Base-by-base conservation (phyloP, 2,329 filamentous ascomycete genomes). In the Sporothrix curviconia region DNA sequence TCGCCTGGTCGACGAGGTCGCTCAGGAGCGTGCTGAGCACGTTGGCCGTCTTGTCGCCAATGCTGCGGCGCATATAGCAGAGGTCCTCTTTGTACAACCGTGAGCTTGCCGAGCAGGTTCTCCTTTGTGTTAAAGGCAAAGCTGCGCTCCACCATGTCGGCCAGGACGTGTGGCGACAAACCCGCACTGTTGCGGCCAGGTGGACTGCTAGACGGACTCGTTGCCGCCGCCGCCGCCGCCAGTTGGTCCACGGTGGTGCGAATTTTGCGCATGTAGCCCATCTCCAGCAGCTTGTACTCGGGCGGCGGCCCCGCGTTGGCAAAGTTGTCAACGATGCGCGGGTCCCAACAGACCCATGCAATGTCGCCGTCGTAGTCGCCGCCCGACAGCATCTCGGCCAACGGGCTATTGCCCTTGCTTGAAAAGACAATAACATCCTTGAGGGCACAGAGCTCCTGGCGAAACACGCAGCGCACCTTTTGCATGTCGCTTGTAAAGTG, bases 351-450 rank as follows among this genome's bases (percentile, higher is more conserved):
- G 0, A 90, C 71, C 87, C 87, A 92, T 4, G 87, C 82, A n/a
- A 74, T 78, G 61, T 94, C 89, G 0, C 89, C 89, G 62, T 92
- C 89, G 61, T 91, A 92, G 65, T 92, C 89, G 0, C 89, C 89
- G 0, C 89, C 89, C 1, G 87, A 89, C 0, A 92, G 74, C 64
- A 85, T 84, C 8, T 83, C 80, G 0, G 88, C 89, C 0, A 91
- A 75, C 0, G 88, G 81, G 0, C 71, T 72, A 25, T 77, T 66
- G 0, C 87, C 87, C 59, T 78, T 80, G 0, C 75, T 76, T 0
- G 89, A 77, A 63, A 97, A 96, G 0, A 96, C 79, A 14, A 94
- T 77, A 1, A 96, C 84, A 64, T 96, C 87, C 60, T 87, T 87
- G 0, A 96, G 70, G 2, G 82, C 80, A 3, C 84, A 80, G 0